Conservation (phyloP, 139 green algal genomes). For the Pedinophyceae sp. region DNA sequence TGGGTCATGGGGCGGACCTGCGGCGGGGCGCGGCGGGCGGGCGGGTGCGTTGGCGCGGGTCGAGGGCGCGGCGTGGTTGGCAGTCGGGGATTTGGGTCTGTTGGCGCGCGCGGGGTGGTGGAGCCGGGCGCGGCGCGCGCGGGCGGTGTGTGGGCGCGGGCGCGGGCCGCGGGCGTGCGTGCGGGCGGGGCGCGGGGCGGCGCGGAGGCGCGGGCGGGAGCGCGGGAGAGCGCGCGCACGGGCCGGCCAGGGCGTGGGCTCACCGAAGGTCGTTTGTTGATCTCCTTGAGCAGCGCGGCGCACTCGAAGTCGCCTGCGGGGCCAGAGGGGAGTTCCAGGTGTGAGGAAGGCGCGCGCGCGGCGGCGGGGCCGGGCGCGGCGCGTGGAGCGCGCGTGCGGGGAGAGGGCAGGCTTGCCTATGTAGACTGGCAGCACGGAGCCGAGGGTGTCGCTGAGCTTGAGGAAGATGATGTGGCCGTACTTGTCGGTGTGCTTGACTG, state of each 20-base stretch:
- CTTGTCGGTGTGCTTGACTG: conserved; percentile 15
- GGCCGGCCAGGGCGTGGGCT: too few species aligned
- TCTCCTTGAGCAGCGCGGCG: conserved; percentile 23
- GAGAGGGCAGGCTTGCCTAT: conserved; percentile 17
- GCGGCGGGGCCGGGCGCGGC: neutral
- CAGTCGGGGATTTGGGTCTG: too few species aligned
- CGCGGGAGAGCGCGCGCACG: too few species aligned
- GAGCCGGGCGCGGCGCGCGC: too few species aligned
- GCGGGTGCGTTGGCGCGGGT: too few species aligned
- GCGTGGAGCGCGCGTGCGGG: neutral
- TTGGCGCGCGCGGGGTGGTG: too few species aligned
- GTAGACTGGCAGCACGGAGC: conserved; percentile 26
- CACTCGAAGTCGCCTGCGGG: conserved; percentile 29
- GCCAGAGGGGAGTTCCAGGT: neutral
- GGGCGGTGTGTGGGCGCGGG: too few species aligned
- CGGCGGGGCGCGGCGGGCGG: too few species aligned
- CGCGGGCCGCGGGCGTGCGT: too few species aligned
- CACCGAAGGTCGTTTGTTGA: conserved; percentile 22
- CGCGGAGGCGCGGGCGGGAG: too few species aligned
- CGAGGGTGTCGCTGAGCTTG: conserved; percentile 17
- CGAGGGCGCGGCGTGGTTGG: too few species aligned
- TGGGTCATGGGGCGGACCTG: conserved; percentile 38
- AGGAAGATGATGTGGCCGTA: conserved; percentile 30
- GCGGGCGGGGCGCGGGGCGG: too few species aligned
- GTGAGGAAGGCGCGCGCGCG: neutral